Conservation (phyloP, 1,284 basidiomycete genomes). For the Bondarzewia mesenterica region DNA sequence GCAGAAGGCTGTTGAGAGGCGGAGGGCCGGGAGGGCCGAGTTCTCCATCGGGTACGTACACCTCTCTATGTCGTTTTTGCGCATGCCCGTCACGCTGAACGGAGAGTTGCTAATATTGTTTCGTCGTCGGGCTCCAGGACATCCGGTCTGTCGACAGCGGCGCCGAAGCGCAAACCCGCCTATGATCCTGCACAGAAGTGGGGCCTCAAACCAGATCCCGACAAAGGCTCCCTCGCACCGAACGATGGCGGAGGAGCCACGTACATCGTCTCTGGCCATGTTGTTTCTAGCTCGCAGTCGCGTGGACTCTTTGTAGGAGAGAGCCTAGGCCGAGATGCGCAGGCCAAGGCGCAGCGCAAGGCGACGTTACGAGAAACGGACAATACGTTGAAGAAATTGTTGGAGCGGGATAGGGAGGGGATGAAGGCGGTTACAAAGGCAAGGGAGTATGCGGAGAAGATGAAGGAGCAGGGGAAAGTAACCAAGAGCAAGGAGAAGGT, state of each 20-base stretch:
- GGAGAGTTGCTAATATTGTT: neutral
- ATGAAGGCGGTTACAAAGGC: slow-evolving; percentile 53
- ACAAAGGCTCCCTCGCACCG: neutral
- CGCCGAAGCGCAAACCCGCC: slow-evolving; percentile 41
- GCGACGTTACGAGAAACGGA: slow-evolving; percentile 54
- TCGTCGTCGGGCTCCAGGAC: slow-evolving; percentile 37
- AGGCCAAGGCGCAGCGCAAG: slow-evolving; percentile 61
- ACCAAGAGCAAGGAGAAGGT: slow-evolving; percentile 12
- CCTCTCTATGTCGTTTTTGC: slow-evolving; percentile 3
- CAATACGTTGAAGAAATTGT: slow-evolving; percentile 44
- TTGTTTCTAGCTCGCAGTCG: slow-evolving; percentile 43
- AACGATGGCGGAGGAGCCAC: slow-evolving; percentile 46
- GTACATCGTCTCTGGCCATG: slow-evolving; percentile 73
- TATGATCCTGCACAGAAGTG: slow-evolving; percentile 64
- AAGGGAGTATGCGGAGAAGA: slow-evolving; percentile 31
- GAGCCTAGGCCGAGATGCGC: slow-evolving; percentile 64
- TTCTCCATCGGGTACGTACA: slow-evolving; percentile 66
- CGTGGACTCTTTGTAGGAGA: slow-evolving; percentile 49
- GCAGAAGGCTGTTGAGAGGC: slow-evolving; percentile 69
- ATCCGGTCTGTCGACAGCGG: slow-evolving; percentile 51
- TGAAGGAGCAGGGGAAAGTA: slow-evolving; percentile 16
- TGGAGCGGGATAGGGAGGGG: slow-evolving; percentile 56
- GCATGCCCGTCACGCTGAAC: too few relatives aligned
- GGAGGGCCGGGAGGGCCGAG: slow-evolving; percentile 70
- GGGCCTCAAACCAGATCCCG: slow-evolving; percentile 52